A percentile compares a stretch with the other conserved stretches of the same genome.
Conservation (phyloP, 2,329 filamentous ascomycete species). For the Verticillium longisporum region DNA sequence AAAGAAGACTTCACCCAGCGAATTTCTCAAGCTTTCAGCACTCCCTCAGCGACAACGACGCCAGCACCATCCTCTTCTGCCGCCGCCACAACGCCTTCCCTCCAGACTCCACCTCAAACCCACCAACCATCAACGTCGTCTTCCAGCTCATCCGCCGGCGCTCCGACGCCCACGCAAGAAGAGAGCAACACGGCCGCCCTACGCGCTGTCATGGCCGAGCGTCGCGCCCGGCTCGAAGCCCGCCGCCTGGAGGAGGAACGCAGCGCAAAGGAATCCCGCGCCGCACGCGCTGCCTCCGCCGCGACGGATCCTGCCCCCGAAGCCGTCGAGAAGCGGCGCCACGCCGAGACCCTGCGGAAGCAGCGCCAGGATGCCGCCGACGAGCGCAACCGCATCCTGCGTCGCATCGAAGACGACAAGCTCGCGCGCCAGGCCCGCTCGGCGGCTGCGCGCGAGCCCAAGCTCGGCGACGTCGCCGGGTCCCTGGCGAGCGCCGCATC, state of each 20-base stretch:
- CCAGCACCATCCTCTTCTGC: background rate
- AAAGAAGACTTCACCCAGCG: conserved; percentile 61
- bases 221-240: conserved; percentile 35
- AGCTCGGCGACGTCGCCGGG: conserved; percentile 20
- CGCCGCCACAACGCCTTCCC: background rate
- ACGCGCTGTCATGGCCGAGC: conserved; percentile 40
- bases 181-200: conserved; percentile 12
- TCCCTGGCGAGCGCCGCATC: conserved; percentile 23
- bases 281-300: conserved; percentile 26
- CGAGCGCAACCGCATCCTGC: conserved; percentile 65
- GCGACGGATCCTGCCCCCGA: conserved; percentile 20
- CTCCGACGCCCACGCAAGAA: conserved; percentile 14
- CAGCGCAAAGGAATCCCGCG: conserved; percentile 42
- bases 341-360: conserved; percentile 52
- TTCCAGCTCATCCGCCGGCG: conserved; percentile 16
- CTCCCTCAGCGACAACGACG: background rate
- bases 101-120: background rate
- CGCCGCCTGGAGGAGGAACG: conserved; percentile 36
- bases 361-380: conserved; percentile 58
- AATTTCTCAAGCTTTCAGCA: conserved; percentile 34
- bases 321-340: conserved; percentile 30
- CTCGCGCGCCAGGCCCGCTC: conserved; percentile 55
- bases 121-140: background rate
- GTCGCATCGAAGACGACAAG: conserved; percentile 72
- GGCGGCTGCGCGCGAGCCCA: conserved; percentile 30